Evolutionary conservation across 2,329 filamentous ascomycete species (phyloP).

Genomic region (Cladosporium sp.): DNA sequence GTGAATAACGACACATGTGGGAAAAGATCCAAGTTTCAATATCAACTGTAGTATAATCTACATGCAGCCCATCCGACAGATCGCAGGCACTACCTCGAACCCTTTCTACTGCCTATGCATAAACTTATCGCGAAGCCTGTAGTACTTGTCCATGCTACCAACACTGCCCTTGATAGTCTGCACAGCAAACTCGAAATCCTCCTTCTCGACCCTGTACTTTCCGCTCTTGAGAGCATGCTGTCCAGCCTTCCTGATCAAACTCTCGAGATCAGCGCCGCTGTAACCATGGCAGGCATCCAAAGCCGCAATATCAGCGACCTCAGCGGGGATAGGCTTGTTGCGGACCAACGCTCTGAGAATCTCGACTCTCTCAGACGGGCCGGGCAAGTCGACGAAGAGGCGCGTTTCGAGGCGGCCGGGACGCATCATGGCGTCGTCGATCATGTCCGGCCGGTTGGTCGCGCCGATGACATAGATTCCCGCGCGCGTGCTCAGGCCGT

Average conservation of each 20-base stretch:
- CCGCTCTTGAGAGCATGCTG: conserved; percentile 54
- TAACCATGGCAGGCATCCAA: conserved; percentile 71
- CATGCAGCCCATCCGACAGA: neutral
- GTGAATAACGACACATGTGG: neutral
- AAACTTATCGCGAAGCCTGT: conserved; percentile 44
- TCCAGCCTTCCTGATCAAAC: conserved; percentile 58
- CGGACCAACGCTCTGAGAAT: conserved; percentile 72
- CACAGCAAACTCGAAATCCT: conserved; percentile 49
- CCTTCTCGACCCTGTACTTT: conserved; percentile 46
- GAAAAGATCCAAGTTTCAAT: neutral
- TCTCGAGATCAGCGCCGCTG: conserved; percentile 67
- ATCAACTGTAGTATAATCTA: neutral
- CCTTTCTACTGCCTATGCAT: conserved; percentile 2
- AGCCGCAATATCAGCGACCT: conserved; percentile 60
- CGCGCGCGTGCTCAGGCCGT: conserved; percentile 75
- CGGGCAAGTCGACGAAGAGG: conserved; percentile 87
- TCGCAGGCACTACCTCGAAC: neutral
- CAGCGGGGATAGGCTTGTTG: conserved; percentile 49
- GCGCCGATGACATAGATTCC: conserved; percentile 95
- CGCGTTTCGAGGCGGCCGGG: conserved; percentile 84
- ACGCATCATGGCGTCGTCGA: conserved; percentile 90
- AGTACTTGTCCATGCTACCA: conserved; percentile 59
- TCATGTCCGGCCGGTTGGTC: conserved; percentile 94
- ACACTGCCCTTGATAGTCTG: conserved; percentile 52
- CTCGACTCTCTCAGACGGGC: conserved; percentile 74